Conservation (phyloP, 129 eudicot genomes). For the Gnaphalium uliginosum region DNA sequence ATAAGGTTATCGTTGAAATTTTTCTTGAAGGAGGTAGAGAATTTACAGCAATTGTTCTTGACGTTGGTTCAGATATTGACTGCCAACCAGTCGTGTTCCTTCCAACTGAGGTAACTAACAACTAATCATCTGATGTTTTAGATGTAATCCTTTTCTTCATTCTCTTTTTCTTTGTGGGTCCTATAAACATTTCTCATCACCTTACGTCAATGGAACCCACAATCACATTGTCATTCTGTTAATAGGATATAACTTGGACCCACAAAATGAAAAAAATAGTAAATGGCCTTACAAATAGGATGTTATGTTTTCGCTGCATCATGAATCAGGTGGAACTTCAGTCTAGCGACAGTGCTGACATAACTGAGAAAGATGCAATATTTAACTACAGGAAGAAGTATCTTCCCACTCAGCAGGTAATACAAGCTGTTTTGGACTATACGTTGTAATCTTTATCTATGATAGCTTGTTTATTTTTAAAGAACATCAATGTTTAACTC, state of each 20-base stretch:
- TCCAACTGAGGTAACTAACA: conserved; percentile 73
- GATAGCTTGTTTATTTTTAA: neutral
- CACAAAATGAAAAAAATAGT: neutral
- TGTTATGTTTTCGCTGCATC: neutral
- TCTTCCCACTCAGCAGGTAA: conserved; percentile 94
- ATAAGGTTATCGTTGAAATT: conserved; percentile 76
- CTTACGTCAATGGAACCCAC: conserved; percentile 13
- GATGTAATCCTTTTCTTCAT: conserved; percentile 13
- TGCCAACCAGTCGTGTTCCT: conserved; percentile 72
- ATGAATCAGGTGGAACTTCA: conserved; percentile 82
- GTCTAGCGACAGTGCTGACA: conserved; percentile 51
- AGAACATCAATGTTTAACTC: neutral
- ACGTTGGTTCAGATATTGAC: conserved; percentile 65
- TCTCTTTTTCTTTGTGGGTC: conserved; percentile 9
- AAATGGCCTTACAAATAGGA: neutral
- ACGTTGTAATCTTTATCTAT: conserved; percentile 8
- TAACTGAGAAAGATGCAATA: conserved; percentile 79
- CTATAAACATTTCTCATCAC: neutral
- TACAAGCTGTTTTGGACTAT: conserved; percentile 5
- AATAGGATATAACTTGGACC: neutral
- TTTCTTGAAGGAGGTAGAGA: conserved; percentile 93
- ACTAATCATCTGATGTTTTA: neutral
- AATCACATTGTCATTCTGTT: neutral
- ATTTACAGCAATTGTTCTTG: conserved; percentile 89
- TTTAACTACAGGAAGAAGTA: conserved; percentile 83